Base-by-base conservation (phyloP, 768 basidiomycete genomes). In the Boletus fagicola region DNA sequence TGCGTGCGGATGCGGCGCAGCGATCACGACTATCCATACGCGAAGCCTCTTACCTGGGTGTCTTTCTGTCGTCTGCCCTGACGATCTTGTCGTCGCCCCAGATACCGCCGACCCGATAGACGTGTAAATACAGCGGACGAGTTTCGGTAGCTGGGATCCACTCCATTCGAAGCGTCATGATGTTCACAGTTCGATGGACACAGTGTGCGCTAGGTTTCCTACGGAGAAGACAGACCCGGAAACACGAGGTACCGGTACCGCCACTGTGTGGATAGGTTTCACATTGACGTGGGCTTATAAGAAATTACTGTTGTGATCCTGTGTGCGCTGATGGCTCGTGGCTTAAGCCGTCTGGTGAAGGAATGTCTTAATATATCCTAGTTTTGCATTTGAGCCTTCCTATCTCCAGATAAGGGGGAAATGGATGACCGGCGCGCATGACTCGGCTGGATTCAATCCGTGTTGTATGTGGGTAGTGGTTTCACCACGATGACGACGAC, bases 71-170 rank as follows among this genome's bases (percentile, higher is more conserved):
- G 45, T 72, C 70, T 6, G 48, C 68, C 45, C 54, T 64, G 58
- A 72, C 43, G 48, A 72, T 54, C 55, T 57, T 72, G 53, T 70
- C 66, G 24, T 74, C 67, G 20, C 65, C 51, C 58, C 69, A 68
- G 15, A 72, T 52, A 18, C 68, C 56, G 0, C 72, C 72, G 11
- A 61, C 51, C 1, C 68, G 64, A 51, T 72, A 72, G 49, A 72
- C 56, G 39, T 72, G 71, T 13, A 72, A 51, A 48, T 59, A 63
- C 54, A 63, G 24, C 5, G 66, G 57, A 26, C 13, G 48, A 9
- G 53, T 26, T 18, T 57, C 55, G 22, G 24, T 36, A 15, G 38
- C 43, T 18, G 16, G 20, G 26, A 56, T 49, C 31, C 4, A 48
- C 49, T 22, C 51, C 28, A 42, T 43, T 47, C 43, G 55, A 43